Evolutionary conservation across 1,139 yeast species (phyloP).

Genomic region (Yamadazyma triangularis): DNA sequence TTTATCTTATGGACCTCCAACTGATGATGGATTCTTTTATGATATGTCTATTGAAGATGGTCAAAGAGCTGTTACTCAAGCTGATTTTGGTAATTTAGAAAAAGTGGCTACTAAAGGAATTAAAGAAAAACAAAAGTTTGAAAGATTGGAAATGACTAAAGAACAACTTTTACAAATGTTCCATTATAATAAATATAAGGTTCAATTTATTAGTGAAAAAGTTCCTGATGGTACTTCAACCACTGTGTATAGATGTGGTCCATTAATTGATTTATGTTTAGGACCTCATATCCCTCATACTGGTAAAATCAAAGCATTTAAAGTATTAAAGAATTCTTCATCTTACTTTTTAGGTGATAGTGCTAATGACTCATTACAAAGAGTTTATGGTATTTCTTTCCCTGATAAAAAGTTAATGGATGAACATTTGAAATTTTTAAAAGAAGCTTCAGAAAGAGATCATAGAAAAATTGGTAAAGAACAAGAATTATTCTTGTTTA

Average conservation of each 20-base stretch:
- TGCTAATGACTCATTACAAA: conserved; percentile 89
- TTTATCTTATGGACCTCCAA: conserved; percentile 88
- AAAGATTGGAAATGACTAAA: conserved; percentile 87
- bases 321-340: conserved; percentile 91
- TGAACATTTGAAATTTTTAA: conserved; percentile 89
- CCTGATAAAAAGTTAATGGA: conserved; percentile 98
- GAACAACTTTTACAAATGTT: conserved; percentile 92
- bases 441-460: conserved; percentile 96
- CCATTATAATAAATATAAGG: conserved; percentile 92
- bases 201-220: conserved; percentile 78
- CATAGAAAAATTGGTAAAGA: conserved; percentile 96
- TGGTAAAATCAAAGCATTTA: conserved; percentile 92
- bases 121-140: conserved; percentile 95
- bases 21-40: conserved; percentile 96
- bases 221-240: conserved; percentile 95
- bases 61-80: conserved; percentile 67
- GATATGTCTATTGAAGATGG: conserved; percentile 89
- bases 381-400: conserved; percentile 97
- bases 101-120: conserved; percentile 85
- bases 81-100: conserved; percentile 83
- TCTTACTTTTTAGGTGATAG: conserved; percentile 96
- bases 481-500: conserved; percentile 92
- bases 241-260: conserved; percentile 97
- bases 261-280: conserved; percentile 92
- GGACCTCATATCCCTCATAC: conserved; percentile 99